Conservation (phyloP, 2,329 filamentous ascomycete species). For the Exophiala bonariae region DNA sequence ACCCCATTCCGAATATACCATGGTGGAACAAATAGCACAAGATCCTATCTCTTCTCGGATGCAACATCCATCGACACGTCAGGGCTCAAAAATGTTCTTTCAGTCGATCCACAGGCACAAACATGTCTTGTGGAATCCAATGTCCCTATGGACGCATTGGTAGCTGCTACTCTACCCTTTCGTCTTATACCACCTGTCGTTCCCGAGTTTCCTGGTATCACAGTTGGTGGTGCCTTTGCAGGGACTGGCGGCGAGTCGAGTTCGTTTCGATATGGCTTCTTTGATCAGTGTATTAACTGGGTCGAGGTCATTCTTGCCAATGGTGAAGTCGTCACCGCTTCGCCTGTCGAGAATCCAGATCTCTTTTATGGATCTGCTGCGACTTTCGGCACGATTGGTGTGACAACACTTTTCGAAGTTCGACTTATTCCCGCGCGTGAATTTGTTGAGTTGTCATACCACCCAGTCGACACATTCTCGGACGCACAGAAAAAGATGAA, state of each 20-base stretch:
- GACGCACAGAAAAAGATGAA: conserved; percentile 39
- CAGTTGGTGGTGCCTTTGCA: conserved; percentile 66
- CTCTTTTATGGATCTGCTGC: conserved; percentile 66
- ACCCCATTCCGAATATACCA: conserved; percentile 57
- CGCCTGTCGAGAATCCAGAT: conserved; percentile 52
- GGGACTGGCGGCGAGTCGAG: conserved; percentile 69
- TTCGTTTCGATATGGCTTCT: conserved; percentile 67
- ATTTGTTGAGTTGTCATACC: conserved; percentile 52
- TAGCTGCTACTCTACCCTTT: conserved; percentile 57
- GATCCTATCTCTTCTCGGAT: conserved; percentile 41
- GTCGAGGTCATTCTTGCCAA: conserved; percentile 68
- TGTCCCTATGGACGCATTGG: conserved; percentile 66
- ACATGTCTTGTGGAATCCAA: conserved; percentile 69
- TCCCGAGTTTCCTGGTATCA: conserved; percentile 73
- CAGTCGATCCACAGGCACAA: conserved; percentile 53
- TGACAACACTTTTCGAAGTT: conserved; percentile 59
- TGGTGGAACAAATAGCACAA: conserved; percentile 57
- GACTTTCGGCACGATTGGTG: conserved; percentile 66
- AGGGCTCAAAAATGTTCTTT: conserved; percentile 61
- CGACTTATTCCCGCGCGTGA: conserved; percentile 46
- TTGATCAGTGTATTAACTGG: conserved; percentile 61
- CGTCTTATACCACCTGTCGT: conserved; percentile 65
- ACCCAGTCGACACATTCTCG: conserved; percentile 41
- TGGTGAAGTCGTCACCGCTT: conserved; percentile 58
- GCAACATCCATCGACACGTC: conserved; percentile 68